A percentile compares a stretch with the other conserved stretches of the same genome.
Conservation (phyloP, 2,329 filamentous ascomycete species). For the Colletotrichum limetticola region DNA sequence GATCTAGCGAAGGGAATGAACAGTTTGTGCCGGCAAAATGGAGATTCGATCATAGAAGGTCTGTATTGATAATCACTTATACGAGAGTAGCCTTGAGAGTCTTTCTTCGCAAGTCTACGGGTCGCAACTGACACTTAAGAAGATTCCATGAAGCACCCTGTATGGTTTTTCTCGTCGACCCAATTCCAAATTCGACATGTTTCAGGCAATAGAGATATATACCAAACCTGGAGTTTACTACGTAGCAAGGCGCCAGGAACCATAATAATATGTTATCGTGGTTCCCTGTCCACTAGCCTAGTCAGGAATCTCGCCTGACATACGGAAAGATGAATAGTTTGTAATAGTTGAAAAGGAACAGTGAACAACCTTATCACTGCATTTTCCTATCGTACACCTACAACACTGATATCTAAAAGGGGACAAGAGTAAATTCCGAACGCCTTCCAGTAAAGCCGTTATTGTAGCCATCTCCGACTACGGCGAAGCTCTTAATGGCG, state of each 20-base stretch:
- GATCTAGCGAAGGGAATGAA: too few species aligned
- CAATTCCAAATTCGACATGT: not conserved
- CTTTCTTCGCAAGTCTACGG: not conserved
- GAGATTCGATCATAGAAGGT: not conserved
- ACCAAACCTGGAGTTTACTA: not conserved
- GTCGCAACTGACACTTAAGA: not conserved
- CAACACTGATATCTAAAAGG: not conserved
- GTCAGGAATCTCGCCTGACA: too few species aligned
- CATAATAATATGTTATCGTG: not conserved
- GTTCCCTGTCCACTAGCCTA: not conserved
- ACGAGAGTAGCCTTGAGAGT: not conserved
- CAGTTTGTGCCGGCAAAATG: not conserved
- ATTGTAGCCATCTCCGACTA: not conserved
- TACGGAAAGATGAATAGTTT: too few species aligned
- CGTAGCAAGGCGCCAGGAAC: not conserved
- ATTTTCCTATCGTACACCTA: not conserved
- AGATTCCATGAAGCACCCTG: too few species aligned
- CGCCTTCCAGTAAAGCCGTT: not conserved
- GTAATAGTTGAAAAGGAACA: too few species aligned
- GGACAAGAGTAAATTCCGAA: not conserved
- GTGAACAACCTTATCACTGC: not conserved
- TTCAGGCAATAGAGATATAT: not conserved
- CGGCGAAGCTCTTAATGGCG: conserved; percentile 1
- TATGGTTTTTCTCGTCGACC: not conserved
- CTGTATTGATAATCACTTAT: not conserved